A percentile compares a stretch with the other conserved stretches of the same genome.
Evolutionary conservation across 108 stramenopile genomes (phyloP).

Genomic region (Conticribra weissflogii): DNA sequence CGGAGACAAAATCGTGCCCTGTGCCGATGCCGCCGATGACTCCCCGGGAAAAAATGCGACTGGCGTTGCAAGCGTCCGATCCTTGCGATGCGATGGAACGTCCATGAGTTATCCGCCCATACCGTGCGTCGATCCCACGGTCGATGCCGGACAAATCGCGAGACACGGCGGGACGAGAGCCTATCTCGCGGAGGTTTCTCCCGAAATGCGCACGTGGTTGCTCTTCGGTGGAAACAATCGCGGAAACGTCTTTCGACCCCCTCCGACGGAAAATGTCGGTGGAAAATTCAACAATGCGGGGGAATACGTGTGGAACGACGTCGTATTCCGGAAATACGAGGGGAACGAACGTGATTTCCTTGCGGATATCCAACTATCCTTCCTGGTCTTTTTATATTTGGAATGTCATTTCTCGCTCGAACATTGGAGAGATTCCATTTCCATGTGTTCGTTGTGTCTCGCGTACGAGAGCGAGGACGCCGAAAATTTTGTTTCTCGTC

Average conservation of each 20-base stretch:
- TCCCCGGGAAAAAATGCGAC: neutral
- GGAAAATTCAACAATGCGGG: conserved; percentile 1
- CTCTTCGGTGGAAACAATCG: conserved; percentile 29
- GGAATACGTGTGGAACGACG: conserved; percentile 46
- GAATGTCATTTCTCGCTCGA: conserved; percentile 80
- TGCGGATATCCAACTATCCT: conserved; percentile 82
- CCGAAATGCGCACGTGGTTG: conserved; percentile 59
- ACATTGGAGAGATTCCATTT: conserved; percentile 75
- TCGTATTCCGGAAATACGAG: conserved; percentile 49
- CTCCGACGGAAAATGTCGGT: neutral
- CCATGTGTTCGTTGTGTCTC: conserved; percentile 43
- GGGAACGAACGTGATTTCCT: conserved; percentile 41
- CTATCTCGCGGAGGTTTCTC: conserved; percentile 57
- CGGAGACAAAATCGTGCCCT: conserved; percentile 75
- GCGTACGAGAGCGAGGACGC: too few relatives aligned
- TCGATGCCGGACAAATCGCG: conserved; percentile 37
- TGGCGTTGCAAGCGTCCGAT: neutral
- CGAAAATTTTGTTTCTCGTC: conserved; percentile 1
- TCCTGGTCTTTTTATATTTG: conserved; percentile 67
- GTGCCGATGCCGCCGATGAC: conserved; percentile 36
- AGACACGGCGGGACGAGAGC: conserved; percentile 69
- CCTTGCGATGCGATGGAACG: conserved; percentile 58
- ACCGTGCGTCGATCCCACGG: conserved; percentile 65
- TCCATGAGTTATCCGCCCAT: conserved; percentile 64
- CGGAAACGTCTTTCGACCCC: too few relatives aligned